A percentile compares a stretch with the other conserved stretches of the same genome.
Conservation (phyloP, 2,329 filamentous ascomycete species). For the Alternaria arborescens region DNA sequence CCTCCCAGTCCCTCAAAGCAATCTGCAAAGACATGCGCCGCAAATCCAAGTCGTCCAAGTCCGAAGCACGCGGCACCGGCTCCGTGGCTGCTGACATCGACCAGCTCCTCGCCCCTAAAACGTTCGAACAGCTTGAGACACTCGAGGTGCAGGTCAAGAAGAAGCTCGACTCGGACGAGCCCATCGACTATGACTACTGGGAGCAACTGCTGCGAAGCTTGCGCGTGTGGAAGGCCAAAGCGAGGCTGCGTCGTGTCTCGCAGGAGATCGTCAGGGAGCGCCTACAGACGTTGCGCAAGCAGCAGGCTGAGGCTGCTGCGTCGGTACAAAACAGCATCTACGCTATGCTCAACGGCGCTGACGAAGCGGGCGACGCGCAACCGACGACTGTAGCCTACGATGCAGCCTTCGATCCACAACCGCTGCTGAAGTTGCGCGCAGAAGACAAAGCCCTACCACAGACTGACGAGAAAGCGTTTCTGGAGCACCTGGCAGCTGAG, state of each 20-base stretch:
- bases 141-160: conserved; percentile 86
- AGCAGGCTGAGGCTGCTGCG: conserved; percentile 73
- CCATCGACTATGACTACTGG: conserved; percentile 98
- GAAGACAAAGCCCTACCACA: conserved; percentile 70
- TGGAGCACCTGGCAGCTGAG: conserved; percentile 65
- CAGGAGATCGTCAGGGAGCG: conserved; percentile 77
- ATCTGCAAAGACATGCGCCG: conserved; percentile 80
- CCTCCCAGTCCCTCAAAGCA: conserved; percentile 74
- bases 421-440: conserved; percentile 68
- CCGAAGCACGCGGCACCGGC: conserved; percentile 78
- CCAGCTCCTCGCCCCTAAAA: conserved; percentile 83
- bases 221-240: conserved; percentile 89
- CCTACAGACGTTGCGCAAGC: conserved; percentile 69
- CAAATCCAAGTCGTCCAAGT: conserved; percentile 66
- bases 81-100: conserved; percentile 90
- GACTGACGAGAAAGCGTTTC: conserved; percentile 66
- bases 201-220: conserved; percentile 87
- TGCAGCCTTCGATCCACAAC: conserved; percentile 68
- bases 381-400: conserved; percentile 41
- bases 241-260: conserved; percentile 80
- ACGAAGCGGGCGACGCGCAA: conserved; percentile 9
- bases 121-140: conserved; percentile 82
- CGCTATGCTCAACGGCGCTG: conserved; percentile 48
- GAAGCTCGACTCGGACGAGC: conserved; percentile 87
- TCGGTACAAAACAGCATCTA: conserved; percentile 63